Base-by-base conservation (phyloP, 495 filamentous ascomycete genomes). In the Aspergillus cristatus region DNA sequence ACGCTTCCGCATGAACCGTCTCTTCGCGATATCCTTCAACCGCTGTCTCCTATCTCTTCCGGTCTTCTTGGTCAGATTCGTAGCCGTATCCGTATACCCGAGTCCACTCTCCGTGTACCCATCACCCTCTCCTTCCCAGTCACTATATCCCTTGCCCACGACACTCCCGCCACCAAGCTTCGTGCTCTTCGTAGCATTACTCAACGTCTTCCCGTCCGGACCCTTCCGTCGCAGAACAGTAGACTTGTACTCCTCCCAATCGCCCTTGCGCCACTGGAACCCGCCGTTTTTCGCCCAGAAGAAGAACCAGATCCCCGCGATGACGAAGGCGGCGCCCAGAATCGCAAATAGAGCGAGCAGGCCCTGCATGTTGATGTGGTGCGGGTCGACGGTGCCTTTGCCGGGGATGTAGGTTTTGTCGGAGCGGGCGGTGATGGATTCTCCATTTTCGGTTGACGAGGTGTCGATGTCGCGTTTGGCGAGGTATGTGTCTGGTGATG, bases 171-270 rank as follows among this genome's bases (percentile, higher is more conserved):
- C 83, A 6, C 88, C 88, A 0, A 95, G 67, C 34, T 82, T 70
- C 2, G 88, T 95, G 53, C 74, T 81, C 52, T 77, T 76, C 1
- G 86, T 94, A 0, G 84, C 88, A 44, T 82, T 81, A 48, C 74
- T 78, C 2, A 94, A 66, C 1, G 88, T 81, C 28, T 76, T 82
- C 20, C 88, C 88, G 62, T 95, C 85, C 5, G 86, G 86, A 0
- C 87, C 88, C 57, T 86, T 89, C 37, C 90, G 81, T 20, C 91
- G 79, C n/a, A 97, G 65, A 8, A 98, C 93, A 0, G 93, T 96
- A 3, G 82, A 83, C 56, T 96, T 96, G 75, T 98, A 98, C 46
- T 98, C 91, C 1, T 94, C 89, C 91, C 91, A 98, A 60, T 98
- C 91, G 34, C 75, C 68, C 40, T 86, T 65, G 13, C 71, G 72